Conservation (phyloP, 331 rosid genomes). For the Quercus phellos region DNA sequence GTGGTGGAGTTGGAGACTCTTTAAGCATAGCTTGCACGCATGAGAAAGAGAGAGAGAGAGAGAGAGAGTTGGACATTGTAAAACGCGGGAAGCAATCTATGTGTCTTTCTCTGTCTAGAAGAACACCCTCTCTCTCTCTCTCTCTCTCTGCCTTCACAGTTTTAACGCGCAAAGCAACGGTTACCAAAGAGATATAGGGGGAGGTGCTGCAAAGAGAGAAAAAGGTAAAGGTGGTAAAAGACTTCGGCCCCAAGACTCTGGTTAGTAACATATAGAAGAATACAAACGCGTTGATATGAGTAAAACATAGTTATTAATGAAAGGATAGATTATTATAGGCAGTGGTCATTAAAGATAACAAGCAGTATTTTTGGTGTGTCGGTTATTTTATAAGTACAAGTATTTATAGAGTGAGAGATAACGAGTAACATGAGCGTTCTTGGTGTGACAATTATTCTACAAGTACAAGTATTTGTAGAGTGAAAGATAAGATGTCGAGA, state of each 20-base stretch:
- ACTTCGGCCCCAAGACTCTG: conserved; percentile 16
- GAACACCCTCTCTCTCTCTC: not conserved
- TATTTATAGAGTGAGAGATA: fast-evolving
- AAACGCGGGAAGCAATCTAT: conserved; percentile 64
- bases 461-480: too few relatives aligned
- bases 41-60: conserved; percentile 32
- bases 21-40: conserved; percentile 90
- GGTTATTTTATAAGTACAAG: too few relatives aligned
- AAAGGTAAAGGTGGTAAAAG: conserved; percentile 9
- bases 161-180: conserved; percentile 51
- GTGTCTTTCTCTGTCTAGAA: not conserved
- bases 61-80: conserved; percentile 31
- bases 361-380: too few relatives aligned
- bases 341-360: too few relatives aligned
- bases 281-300: not conserved
- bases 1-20: conserved; percentile 15
- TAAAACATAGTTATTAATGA: not conserved
- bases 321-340: not conserved
- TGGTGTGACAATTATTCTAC: too few relatives aligned
- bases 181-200: not conserved
- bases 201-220: not conserved
- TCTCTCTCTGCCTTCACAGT: conserved; percentile 14
- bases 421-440: too few relatives aligned
- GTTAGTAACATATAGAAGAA: not conserved
- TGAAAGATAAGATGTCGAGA: fast-evolving